Evolutionary conservation across 2,329 filamentous ascomycete species (phyloP).

Genomic region (Didymella pomorum): DNA sequence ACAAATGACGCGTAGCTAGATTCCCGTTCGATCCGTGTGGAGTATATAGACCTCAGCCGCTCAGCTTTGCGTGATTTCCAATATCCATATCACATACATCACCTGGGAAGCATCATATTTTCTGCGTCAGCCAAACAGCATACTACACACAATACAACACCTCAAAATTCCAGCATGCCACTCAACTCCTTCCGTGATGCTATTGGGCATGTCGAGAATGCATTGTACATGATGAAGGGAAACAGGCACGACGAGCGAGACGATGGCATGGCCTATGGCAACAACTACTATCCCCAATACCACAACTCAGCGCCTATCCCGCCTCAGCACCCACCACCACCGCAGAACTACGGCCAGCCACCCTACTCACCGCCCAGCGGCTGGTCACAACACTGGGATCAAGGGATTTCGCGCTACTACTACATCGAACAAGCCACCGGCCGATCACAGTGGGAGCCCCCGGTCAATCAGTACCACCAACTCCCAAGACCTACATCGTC

Average conservation of each 20-base stretch:
- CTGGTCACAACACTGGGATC: slow-evolving; percentile 70
- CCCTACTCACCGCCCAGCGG: slow-evolving; percentile 51
- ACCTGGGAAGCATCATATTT: not conserved
- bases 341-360: slow-evolving; percentile 18
- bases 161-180: not conserved
- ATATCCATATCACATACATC: not conserved
- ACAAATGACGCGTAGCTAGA: slow-evolving; percentile 10
- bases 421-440: slow-evolving; percentile 68
- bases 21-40: slow-evolving; percentile 10
- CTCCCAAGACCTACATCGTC: slow-evolving; percentile 13
- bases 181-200: slow-evolving; percentile 18
- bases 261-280: slow-evolving; percentile 14
- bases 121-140: not conserved
- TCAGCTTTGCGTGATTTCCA: slow-evolving; percentile 1
- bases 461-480: slow-evolving; percentile 13
- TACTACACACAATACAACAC: not conserved
- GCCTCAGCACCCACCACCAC: slow-evolving; percentile 13
- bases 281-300: slow-evolving; percentile 11
- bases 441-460: slow-evolving; percentile 67
- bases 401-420: slow-evolving; percentile 66
- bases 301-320: slow-evolving; percentile 14
- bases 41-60: slow-evolving; percentile 9
- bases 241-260: slow-evolving; percentile 4
- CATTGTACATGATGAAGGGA: slow-evolving; percentile 20
- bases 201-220: slow-evolving; percentile 22